Evolutionary conservation across 1,284 basidiomycete species (phyloP).

Genomic region (Xerocomus nothofagi): DNA sequence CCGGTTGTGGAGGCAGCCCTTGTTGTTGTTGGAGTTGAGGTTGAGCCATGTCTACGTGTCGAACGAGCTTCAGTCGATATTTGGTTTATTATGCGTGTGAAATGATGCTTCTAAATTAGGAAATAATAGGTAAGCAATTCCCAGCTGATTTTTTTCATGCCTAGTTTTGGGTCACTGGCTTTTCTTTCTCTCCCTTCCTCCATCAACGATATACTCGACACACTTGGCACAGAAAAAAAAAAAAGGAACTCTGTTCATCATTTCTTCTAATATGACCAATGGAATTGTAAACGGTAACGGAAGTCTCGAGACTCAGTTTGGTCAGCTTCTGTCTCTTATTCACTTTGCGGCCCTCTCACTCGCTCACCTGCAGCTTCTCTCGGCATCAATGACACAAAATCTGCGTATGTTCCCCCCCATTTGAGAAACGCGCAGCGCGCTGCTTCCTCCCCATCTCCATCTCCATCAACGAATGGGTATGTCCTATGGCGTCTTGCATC

Average conservation of each 20-base stretch:
- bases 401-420: constrained; percentile 93
- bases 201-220: constrained; percentile 26
- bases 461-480: constrained; percentile 52
- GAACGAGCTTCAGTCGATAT: too few relatives aligned
- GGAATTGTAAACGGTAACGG: constrained; percentile 77
- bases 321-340: constrained; percentile 45
- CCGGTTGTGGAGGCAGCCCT: constrained; percentile 13
- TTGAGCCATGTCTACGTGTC: constrained; percentile 37
- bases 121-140: constrained; percentile 26
- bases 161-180: constrained; percentile 10
- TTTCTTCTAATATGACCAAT: constrained; percentile 77
- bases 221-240: constrained; percentile 25
- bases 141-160: constrained; percentile 30
- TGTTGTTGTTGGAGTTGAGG: constrained; percentile 28
- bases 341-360: constrained; percentile 26
- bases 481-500: constrained; percentile 24
- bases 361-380: constrained; percentile 52
- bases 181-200: constrained; percentile 29
- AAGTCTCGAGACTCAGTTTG: constrained; percentile 81
- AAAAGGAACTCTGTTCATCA: constrained; percentile 33
- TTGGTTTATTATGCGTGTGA: constrained; percentile 13
- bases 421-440: constrained; percentile 80
- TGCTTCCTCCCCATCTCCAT: constrained; percentile 52
- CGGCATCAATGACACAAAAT: constrained; percentile 69
- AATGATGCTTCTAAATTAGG: neutral